These are phyloP conservation scores for Drosera spatulata DNA, from an alignment of 179 eudicot species.

Conservation along the genomic window DNA sequence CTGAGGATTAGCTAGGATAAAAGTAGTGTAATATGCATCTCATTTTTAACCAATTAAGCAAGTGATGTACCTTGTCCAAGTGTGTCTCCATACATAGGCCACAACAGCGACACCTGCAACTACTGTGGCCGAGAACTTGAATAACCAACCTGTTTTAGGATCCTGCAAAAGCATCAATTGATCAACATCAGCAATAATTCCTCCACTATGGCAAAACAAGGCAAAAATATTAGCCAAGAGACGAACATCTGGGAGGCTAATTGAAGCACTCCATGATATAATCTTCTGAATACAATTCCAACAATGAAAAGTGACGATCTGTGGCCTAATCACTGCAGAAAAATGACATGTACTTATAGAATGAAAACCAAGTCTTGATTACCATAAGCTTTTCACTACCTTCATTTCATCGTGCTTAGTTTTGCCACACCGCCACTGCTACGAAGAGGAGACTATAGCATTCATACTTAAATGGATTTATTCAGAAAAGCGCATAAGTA, in stretches of 20 bases:
- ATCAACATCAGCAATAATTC: no score
- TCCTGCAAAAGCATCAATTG: slow-evolving; percentile 13
- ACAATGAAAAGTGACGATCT: neutral
- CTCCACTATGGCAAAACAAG: no score
- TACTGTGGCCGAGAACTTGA: slow-evolving; percentile 33
- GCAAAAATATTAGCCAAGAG: neutral
- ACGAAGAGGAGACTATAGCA: no score
- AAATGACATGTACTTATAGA: neutral
- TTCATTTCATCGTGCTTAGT: neutral
- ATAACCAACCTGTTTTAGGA: slow-evolving; percentile 30
- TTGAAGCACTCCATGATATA: neutral
- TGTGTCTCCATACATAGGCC: slow-evolving; percentile 32
- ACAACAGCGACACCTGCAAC: slow-evolving; percentile 38
- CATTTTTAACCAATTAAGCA: neutral
- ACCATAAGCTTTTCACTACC: neutral
- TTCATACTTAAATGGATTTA: no score
- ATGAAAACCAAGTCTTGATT: neutral
- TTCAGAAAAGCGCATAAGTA: no score
- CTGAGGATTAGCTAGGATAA: no score
- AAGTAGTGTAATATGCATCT: no score
- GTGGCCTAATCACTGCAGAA: neutral
- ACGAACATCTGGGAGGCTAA: no score
- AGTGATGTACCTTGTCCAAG: slow-evolving; percentile 25
- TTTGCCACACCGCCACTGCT: no score
- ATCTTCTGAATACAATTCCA: slow-evolving; percentile 5